Percentiles rank a stretch among this genome's conserved stretches.
Evolutionary conservation across 805 yeast species (phyloP).

Genomic region (Komagataella mondaviorum): DNA sequence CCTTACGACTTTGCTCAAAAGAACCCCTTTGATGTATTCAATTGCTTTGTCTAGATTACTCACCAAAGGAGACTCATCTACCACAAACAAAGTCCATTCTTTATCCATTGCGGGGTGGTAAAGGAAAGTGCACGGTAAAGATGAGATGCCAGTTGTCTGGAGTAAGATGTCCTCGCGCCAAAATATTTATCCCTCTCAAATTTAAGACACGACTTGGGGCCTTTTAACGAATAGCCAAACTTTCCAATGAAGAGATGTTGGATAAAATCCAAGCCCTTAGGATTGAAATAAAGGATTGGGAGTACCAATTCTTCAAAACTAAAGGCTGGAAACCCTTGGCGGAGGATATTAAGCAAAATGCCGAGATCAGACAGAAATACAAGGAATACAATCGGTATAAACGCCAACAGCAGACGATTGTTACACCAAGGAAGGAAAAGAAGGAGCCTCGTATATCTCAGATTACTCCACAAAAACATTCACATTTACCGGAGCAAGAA

Average conservation of each 20-base stretch:
- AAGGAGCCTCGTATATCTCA: neutral
- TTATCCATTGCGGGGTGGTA: conserved; percentile 5
- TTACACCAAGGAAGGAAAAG: neutral
- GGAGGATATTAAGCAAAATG: neutral
- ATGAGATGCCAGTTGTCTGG: neutral
- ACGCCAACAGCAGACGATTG: neutral
- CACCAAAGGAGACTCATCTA: conserved; percentile 36
- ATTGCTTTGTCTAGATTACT: conserved; percentile 22
- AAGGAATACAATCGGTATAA: neutral
- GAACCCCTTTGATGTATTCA: conserved; percentile 26
- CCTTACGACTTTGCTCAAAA: conserved; percentile 15
- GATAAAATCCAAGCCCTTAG: neutral
- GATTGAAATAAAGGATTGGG: neutral
- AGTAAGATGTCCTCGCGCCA: neutral
- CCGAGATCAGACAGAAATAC: neutral
- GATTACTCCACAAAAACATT: neutral
- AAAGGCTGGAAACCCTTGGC: neutral
- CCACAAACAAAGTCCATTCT: conserved; percentile 21
- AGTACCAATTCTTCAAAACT: neutral
- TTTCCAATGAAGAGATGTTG: neutral
- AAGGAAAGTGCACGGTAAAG: neutral
- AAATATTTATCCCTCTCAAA: neutral
- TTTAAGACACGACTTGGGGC: neutral
- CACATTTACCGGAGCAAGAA: neutral
- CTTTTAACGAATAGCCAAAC: neutral